Evolutionary conservation across 2,329 filamentous ascomycete genomes (phyloP).

Genomic region (Chrysoporthe deuterocubensis): DNA sequence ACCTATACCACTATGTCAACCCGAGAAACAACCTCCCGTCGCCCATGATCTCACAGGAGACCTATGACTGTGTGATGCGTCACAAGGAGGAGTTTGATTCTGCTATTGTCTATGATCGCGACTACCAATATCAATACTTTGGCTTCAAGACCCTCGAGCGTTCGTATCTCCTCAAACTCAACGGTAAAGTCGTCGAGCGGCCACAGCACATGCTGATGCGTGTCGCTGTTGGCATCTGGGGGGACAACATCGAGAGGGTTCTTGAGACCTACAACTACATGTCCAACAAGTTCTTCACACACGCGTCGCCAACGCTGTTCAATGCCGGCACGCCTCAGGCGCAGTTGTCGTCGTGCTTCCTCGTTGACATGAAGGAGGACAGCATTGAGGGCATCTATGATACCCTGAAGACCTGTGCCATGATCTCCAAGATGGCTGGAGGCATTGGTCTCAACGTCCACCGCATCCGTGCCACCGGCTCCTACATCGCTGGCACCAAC

Average conservation of each 20-base stretch:
- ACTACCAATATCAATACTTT: constrained; percentile 99
- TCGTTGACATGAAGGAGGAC: constrained; percentile 99
- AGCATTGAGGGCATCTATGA: constrained; percentile 99
- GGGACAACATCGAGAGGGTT: constrained; percentile 89
- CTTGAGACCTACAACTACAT: constrained; percentile 99
- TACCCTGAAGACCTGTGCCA: constrained; percentile 97
- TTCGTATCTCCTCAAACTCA: constrained; percentile 93
- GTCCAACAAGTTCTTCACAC: constrained; percentile 98
- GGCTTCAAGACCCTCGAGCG: constrained; percentile 99
- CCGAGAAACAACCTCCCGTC: constrained; percentile 82
- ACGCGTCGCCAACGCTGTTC: constrained; percentile 97
- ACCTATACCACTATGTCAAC: constrained; percentile 96
- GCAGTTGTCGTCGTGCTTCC: constrained; percentile 96
- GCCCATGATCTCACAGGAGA: constrained; percentile 93
- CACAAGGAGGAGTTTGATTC: constrained; percentile 98
- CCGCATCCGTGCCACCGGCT: constrained; percentile 94
- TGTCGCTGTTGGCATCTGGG: constrained; percentile 95
- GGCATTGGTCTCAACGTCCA: constrained; percentile 97
- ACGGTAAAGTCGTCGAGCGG: constrained; percentile 94
- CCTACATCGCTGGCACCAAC: constrained; percentile 97
- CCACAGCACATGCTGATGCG: constrained; percentile 99
- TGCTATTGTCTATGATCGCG: constrained; percentile 97
- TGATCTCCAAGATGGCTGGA: constrained; percentile 99
- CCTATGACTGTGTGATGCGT: constrained; percentile 91
- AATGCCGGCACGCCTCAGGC: constrained; percentile 94